Conservation (phyloP, 2,329 filamentous ascomycete species). For the Fusarium longipes region DNA sequence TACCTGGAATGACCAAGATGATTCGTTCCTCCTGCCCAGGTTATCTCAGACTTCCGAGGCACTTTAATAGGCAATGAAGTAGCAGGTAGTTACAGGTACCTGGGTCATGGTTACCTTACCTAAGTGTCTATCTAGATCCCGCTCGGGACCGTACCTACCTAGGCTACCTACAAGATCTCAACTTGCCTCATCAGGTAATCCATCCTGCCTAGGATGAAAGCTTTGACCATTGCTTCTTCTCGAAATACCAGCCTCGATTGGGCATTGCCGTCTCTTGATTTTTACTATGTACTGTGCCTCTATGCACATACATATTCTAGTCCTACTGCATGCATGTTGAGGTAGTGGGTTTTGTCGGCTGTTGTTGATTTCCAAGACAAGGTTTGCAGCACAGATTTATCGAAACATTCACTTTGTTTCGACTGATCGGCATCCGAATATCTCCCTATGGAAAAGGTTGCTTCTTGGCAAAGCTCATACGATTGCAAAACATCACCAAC, state of each 20-base stretch:
- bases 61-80: neutral
- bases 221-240: constrained; percentile 32
- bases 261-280: neutral
- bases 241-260: constrained; percentile 10
- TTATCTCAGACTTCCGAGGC: neutral
- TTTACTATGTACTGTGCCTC: neutral
- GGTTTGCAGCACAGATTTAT: neutral
- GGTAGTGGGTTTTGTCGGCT: neutral
- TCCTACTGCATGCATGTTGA: neutral
- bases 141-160: constrained; percentile 28
- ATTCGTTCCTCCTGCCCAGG: neutral
- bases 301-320: neutral
- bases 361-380: neutral
- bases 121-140: constrained; percentile 31
- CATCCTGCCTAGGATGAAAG: constrained; percentile 4
- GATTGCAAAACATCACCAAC: constrained; percentile 17
- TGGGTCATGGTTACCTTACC: constrained; percentile 3
- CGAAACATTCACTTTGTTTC: neutral
- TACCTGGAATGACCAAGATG: constrained; percentile 4
- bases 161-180: constrained; percentile 37
- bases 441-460: neutral
- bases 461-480: constrained; percentile 6
- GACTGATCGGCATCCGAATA: neutral
- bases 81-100: neutral
- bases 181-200: constrained; percentile 37